Conservation (phyloP, 768 basidiomycete genomes). For the Calocybe indica region DNA sequence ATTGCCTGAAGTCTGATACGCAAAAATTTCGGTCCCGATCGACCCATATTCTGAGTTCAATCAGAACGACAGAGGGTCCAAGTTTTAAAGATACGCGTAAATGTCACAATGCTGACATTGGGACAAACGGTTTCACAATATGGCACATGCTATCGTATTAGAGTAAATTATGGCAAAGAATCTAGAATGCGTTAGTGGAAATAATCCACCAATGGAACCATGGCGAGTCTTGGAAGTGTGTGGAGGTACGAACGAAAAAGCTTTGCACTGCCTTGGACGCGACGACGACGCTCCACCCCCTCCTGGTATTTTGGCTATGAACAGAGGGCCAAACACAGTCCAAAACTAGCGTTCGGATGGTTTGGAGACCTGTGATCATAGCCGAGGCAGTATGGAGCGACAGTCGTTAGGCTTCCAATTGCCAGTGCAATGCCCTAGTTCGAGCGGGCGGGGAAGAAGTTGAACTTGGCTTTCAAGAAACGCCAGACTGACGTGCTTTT, state of each 20-base stretch:
- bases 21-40: no score
- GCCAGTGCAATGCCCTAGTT: background rate
- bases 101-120: no score
- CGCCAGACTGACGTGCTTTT: background rate
- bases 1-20: no score
- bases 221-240: background rate
- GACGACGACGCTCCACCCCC: conserved; percentile 35
- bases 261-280: conserved; percentile 2
- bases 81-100: no score
- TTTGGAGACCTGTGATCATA: conserved; percentile 28
- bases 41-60: no score
- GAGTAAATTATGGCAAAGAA: conserved; percentile 4
- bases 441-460: background rate
- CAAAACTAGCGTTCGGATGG: conserved; percentile 25
- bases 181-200: background rate
- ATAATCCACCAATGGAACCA: background rate
- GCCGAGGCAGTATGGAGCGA: conserved; percentile 24
- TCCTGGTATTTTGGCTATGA: conserved; percentile 50
- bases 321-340: conserved; percentile 33
- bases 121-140: no score
- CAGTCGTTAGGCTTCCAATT: conserved; percentile 6
- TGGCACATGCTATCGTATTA: no score
- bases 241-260: no score
- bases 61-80: no score
- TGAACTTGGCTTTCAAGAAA: conserved; percentile 3